These are phyloP conservation scores for Lasiodiplodia sp. DNA, from an alignment of 2,329 filamentous ascomycete genomes.

Conservation along the genomic window DNA sequence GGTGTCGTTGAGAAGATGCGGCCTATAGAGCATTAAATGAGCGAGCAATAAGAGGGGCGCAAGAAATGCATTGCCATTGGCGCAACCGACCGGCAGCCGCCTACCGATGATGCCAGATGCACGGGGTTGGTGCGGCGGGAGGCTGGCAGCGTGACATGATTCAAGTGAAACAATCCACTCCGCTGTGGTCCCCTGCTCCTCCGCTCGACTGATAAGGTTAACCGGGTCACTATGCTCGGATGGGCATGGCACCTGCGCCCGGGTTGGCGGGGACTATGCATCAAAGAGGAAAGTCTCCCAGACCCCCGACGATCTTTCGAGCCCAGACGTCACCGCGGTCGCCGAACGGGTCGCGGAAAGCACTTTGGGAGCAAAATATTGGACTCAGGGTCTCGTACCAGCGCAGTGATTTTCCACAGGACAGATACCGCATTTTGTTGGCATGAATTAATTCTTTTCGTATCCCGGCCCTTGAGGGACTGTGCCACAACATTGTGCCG, in stretches of 20 bases:
- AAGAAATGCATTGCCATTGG: slow-evolving; percentile 4
- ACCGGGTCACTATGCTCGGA: slow-evolving; percentile 16
- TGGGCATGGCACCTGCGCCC: slow-evolving; percentile 4
- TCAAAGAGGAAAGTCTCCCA: slow-evolving; percentile 22
- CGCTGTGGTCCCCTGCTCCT: slow-evolving; percentile 20
- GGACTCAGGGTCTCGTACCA: slow-evolving; percentile 16
- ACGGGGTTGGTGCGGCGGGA: slow-evolving; percentile 16
- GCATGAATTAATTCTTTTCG: slow-evolving; percentile 1
- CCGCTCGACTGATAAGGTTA: slow-evolving; percentile 24
- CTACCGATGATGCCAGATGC: slow-evolving; percentile 22
- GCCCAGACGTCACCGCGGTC: neutral
- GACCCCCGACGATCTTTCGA: slow-evolving; percentile 15
- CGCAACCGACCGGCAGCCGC: slow-evolving; percentile 3
- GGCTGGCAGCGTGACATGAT: slow-evolving; percentile 23
- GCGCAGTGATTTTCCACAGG: neutral
- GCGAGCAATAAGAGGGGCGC: neutral
- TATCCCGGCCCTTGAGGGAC: slow-evolving; percentile 8
- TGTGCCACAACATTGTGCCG: slow-evolving; percentile 2
- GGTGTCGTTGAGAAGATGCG: slow-evolving; percentile 5
- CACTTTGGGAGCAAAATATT: slow-evolving; percentile 5
- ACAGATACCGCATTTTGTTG: slow-evolving; percentile 2
- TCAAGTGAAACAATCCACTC: slow-evolving; percentile 21
- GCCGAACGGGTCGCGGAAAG: slow-evolving; percentile 12
- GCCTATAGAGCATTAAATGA: slow-evolving; percentile 1
- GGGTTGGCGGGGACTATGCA: slow-evolving; percentile 11